Base-by-base conservation (phyloP, 1,139 yeast species). In the Eremothecium coryli region DNA sequence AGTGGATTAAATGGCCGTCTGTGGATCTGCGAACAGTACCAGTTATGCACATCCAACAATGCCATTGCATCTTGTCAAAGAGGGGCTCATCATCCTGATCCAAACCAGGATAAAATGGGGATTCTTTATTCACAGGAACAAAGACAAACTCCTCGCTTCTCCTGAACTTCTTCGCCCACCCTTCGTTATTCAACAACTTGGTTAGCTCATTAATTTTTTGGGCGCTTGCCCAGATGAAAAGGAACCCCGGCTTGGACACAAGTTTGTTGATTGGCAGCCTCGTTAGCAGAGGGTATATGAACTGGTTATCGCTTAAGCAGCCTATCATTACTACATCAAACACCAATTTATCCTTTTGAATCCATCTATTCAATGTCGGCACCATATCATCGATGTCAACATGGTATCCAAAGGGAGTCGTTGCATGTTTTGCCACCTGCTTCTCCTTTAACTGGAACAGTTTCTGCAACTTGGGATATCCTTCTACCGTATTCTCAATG, bases 1-100 rank as follows among this genome's bases (percentile, higher is more conserved):
- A 88, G 54, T 88, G 93, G 43, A 88, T 86, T 43, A 88, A 65
- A 54, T 84, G 86, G 18, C 71, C 71, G 58, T 88, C 96, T 0
- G 79, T 76, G 1, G 93, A 74, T 47, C 96, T 70, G 50, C 95
- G 67, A 9, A 88, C 88, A 0, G 96, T 88, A 4, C 96, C 96
- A 3, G 95, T 86, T 37, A 88, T 81, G 46, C 96, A 90, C 95
- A 88, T 84, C 80, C 95, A 82, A 50, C 96, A 88, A 58, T 88
- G 96, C 95, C 95, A 86, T 52, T 81, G 93, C 59, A 66, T 63
- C 42, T 62, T 66, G 36, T 67, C 71, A 30, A 70, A 54, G 15
- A 70, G 40, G 9, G 69, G 59, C 5, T 60, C 59, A 36, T 69
- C 73, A 21, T 68, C 68, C 10, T 45, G 48, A 29, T 61, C 68